These are phyloP conservation scores for Speleostelium caveatum DNA, from an alignment of 78 protist genomes.

Conservation along the genomic window DNA sequence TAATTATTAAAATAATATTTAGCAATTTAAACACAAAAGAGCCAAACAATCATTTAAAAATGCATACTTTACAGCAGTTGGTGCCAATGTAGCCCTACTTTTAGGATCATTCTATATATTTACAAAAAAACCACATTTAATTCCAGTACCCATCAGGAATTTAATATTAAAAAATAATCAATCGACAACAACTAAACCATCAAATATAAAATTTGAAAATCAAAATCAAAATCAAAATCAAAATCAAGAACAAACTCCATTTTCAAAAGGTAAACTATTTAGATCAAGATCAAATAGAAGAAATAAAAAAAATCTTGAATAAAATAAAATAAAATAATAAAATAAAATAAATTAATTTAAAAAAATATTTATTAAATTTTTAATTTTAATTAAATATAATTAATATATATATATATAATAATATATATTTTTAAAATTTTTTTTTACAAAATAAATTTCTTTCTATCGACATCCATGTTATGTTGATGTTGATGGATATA, in stretches of 20 bases:
- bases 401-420: neutral
- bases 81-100: neutral
- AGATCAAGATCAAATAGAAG: neutral
- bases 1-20: too few species aligned
- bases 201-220: neutral
- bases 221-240: neutral
- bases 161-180: too few species aligned
- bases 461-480: slow-evolving; percentile 75
- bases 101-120: neutral
- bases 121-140: too few species aligned
- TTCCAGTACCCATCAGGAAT: too few species aligned
- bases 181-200: neutral
- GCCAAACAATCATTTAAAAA: slow-evolving; percentile 75
- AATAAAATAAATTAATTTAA: neutral
- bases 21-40: slow-evolving; percentile 77
- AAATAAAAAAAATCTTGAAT: too few species aligned
- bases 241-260: too few species aligned
- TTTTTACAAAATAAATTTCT: slow-evolving; percentile 80
- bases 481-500: slow-evolving; percentile 89
- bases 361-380: neutral
- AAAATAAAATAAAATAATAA: too few species aligned
- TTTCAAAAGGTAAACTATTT: too few species aligned
- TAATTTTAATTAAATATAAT: neutral
- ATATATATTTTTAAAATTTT: too few species aligned
- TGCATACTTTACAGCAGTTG: too few species aligned